phyloP scores from a whole-genome alignment of 1,284 basidiomycete genomes.

The Ceratobasidium sp. region DNA sequence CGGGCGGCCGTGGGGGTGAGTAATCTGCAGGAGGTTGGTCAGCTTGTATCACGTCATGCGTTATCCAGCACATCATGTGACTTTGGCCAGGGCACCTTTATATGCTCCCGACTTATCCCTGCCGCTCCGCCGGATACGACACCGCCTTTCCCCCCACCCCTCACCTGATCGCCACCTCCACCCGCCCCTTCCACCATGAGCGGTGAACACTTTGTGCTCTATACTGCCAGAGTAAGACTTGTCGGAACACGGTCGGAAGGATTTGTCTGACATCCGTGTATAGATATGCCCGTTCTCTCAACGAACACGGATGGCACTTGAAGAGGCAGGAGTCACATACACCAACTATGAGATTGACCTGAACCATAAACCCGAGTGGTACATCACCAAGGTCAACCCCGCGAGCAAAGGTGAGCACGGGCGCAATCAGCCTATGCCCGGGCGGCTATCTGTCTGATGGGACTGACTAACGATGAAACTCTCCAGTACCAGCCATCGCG shows the following conservation, averaged over 20 bases:
- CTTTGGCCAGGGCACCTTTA: neutral
- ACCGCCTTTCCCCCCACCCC: conserved; percentile 3
- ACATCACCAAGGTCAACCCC: conserved; percentile 35
- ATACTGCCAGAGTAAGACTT: conserved; percentile 26
- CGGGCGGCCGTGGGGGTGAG: neutral
- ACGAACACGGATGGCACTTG: conserved; percentile 46
- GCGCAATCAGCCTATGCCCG: neutral
- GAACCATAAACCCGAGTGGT: conserved; percentile 48
- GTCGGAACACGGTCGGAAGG: neutral
- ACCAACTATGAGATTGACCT: conserved; percentile 46
- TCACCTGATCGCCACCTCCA: neutral
- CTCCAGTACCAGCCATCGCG: conserved; percentile 45
- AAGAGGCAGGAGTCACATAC: conserved; percentile 44
- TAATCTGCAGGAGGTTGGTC: neutral
- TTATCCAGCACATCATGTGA: conserved; percentile 7
- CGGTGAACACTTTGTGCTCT: conserved; percentile 16
- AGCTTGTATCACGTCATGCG: neutral
- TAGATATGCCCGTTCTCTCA: conserved; percentile 36
- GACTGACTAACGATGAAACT: conserved; percentile 43
- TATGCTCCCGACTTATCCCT: conserved; percentile 12
- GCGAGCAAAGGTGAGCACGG: conserved; percentile 29
- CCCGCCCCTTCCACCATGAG: conserved; percentile 3
- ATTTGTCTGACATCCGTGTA: neutral
- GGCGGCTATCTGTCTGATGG: conserved; percentile 40
- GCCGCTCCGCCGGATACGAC: neutral